Base-by-base conservation (phyloP, 2,329 filamentous ascomycete species). In the Pyrenophora graminea region DNA sequence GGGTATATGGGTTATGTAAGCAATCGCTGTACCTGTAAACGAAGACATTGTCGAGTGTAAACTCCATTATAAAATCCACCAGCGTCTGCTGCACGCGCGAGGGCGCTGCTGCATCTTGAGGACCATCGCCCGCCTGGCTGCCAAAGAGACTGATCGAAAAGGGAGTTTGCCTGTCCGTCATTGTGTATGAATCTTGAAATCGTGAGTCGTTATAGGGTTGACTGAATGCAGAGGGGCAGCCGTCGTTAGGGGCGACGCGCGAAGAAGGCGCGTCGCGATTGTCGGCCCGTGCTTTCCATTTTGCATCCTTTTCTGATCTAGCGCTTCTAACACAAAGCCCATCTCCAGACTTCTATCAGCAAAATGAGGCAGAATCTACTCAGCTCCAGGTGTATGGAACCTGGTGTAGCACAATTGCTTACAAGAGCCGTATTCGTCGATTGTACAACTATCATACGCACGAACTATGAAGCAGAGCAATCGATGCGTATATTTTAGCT, bases 11-110 rank as follows among this genome's bases (percentile, higher is more conserved):
- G 3, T 18, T 9, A 4, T 34, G 9, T n/a, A 10, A 6, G 23
- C 7, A 25, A 6, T 13, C 19, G 27, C 39, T 19, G 19, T 59
- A 55, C 91, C 91, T 85, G 82, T 97, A 99, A 67, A 97, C 86
- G 76, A 96, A 97, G 68, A 87, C 84, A 75, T 96, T 96, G 75
- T 97, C 93, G 36, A 97, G 84, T 69, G 93, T 86, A 71, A 97
- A 99, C 63, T 93, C 90, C 51, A 97, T 85, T 59, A 99, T 87
- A 73, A 99, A 99, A 55, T 91, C 87, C 68, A 94, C 86, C 54
- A 99, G 83, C 69, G 90, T 86, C 52, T 84, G 83, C 72, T 94
- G 90, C 42, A 92, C 80, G 48, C 67, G 70, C 30, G 71, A 70
- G 19, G 70, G 70, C 32, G 66, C 64, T 18, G 64, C 51, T 23